Evolutionary conservation across 108 stramenopile genomes (phyloP).

Genomic region (Nitzschia putrida): DNA sequence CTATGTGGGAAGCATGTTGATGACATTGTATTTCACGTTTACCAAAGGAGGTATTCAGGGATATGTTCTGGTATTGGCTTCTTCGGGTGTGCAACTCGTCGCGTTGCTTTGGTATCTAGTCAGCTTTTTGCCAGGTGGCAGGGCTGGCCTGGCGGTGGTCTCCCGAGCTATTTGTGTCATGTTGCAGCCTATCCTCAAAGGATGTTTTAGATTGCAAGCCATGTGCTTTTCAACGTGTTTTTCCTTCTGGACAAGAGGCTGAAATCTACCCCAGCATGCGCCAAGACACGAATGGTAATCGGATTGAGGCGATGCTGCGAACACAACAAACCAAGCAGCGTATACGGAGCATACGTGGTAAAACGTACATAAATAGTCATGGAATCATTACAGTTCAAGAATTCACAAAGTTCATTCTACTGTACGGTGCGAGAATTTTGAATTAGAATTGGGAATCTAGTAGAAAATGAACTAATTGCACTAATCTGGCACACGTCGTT

Average conservation of each 20-base stretch:
- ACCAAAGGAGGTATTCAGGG: slow-evolving; percentile 77
- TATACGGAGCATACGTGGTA: no score
- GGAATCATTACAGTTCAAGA: no score
- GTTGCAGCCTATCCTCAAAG: slow-evolving; percentile 70
- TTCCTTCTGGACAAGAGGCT: slow-evolving; percentile 14
- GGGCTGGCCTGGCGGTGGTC: slow-evolving; percentile 72
- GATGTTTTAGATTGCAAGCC: slow-evolving; percentile 68
- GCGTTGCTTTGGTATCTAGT: slow-evolving; percentile 87
- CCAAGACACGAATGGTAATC: no score
- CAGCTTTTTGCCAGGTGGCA: slow-evolving; percentile 88
- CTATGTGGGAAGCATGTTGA: slow-evolving; percentile 76
- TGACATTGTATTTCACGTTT: slow-evolving; percentile 78
- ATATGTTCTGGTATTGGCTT: slow-evolving; percentile 68
- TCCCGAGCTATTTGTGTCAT: slow-evolving; percentile 66
- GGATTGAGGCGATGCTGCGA: no score
- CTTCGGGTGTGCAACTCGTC: slow-evolving; percentile 70
- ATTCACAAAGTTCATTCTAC: no score
- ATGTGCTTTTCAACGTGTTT: slow-evolving; percentile 28
- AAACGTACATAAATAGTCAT: no score
- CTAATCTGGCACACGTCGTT: no score
- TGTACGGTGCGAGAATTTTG: no score
- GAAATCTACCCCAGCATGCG: neutral
- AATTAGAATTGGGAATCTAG: no score
- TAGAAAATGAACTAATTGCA: no score
- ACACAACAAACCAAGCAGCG: no score